Conservation (phyloP, 2,329 filamentous ascomycete species). For the Fusarium sp. region DNA sequence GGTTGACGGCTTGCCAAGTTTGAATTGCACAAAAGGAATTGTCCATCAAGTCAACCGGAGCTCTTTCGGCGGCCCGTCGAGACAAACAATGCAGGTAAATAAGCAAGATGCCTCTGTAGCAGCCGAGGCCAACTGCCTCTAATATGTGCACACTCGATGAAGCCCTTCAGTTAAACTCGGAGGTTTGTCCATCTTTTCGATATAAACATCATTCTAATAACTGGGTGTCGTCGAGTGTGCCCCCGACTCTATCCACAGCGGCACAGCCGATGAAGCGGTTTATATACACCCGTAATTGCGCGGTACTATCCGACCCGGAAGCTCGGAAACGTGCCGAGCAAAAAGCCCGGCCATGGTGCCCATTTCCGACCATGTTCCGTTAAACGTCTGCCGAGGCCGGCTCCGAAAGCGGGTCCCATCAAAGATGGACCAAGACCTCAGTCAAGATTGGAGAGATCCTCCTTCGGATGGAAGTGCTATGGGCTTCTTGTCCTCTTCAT, state of each 20-base stretch:
- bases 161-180: not conserved
- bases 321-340: not conserved
- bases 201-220: not conserved
- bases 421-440: not conserved
- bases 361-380: not conserved
- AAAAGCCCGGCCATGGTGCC: not conserved
- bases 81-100: not conserved
- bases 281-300: not conserved
- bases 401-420: not conserved
- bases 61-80: fast-evolving
- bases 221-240: not conserved
- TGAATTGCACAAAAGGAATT: no score
- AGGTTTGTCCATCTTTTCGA: not conserved
- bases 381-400: not conserved
- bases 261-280: not conserved
- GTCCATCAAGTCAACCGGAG: no score
- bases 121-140: no score
- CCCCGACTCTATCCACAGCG: no score
- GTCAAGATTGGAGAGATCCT: not conserved
- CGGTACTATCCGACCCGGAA: not conserved
- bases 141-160: not conserved
- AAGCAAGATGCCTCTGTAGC: not conserved
- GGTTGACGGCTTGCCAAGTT: not conserved
- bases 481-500: not conserved
- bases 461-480: fast-evolving